Percentiles rank a stretch among this genome's conserved stretches.
Conservation (phyloP, 805 yeast species). For the Jamesozyma rosinii region DNA sequence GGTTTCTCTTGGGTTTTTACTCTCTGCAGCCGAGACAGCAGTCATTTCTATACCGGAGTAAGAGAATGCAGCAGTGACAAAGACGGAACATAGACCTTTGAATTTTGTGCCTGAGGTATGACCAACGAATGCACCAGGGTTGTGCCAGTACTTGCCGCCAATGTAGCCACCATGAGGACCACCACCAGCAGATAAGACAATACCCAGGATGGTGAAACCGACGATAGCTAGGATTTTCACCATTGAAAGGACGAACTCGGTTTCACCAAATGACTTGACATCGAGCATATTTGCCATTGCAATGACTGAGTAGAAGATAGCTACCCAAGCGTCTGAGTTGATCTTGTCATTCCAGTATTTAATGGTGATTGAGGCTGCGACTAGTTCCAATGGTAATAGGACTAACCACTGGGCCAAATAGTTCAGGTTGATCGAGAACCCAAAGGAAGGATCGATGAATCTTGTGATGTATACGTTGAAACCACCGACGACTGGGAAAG, state of each 20-base stretch:
- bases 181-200: constrained; percentile 40
- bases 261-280: constrained; percentile 48
- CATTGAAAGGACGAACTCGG: constrained; percentile 44
- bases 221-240: constrained; percentile 41
- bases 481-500: constrained; percentile 47
- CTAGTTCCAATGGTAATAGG: constrained; percentile 49
- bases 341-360: constrained; percentile 42
- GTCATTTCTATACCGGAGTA: constrained; percentile 68
- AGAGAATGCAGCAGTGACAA: constrained; percentile 53
- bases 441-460: constrained; percentile 47
- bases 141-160: constrained; percentile 39
- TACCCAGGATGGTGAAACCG: constrained; percentile 48
- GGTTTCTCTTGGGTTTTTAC: constrained; percentile 54
- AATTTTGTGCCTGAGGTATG: constrained; percentile 32
- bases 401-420: constrained; percentile 50
- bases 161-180: constrained; percentile 36
- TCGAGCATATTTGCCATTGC: constrained; percentile 43
- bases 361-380: constrained; percentile 51
- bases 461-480: constrained; percentile 42
- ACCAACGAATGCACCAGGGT: constrained; percentile 57
- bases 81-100: constrained; percentile 45
- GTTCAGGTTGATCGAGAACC: constrained; percentile 46
- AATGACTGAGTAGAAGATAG: constrained; percentile 43
- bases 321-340: constrained; percentile 54
- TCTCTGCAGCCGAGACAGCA: constrained; percentile 72